phyloP scores from a whole-genome alignment of 257 asterid genomes.

The Primulina huaijiensis region DNA sequence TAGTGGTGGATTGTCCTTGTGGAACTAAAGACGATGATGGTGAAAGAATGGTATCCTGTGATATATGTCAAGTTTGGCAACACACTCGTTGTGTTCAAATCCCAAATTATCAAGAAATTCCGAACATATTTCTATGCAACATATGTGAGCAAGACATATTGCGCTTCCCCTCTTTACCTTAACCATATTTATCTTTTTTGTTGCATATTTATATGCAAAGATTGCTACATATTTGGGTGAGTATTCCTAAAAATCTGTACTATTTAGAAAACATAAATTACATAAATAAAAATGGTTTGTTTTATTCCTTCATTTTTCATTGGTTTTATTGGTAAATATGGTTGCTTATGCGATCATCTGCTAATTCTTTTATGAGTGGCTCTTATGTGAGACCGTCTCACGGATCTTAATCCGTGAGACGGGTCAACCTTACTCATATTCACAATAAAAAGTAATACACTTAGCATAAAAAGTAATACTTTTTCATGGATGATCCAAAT shows the following conservation, averaged over 20 bases:
- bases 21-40: conserved; percentile 80
- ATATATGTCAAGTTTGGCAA: conserved; percentile 83
- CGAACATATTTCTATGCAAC: conserved; percentile 62
- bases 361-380: too few relatives aligned
- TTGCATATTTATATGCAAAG: background rate
- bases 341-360: too few relatives aligned
- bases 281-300: too few relatives aligned
- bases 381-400: too few relatives aligned
- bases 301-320: too few relatives aligned
- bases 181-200: conserved; percentile 11
- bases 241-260: background rate
- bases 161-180: conserved; percentile 52
- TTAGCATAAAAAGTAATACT: too few relatives aligned
- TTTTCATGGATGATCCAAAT: too few relatives aligned
- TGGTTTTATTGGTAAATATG: too few relatives aligned
- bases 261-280: too few relatives aligned
- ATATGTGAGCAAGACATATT: conserved; percentile 70
- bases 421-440: too few relatives aligned
- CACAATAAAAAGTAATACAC: too few relatives aligned
- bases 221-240: background rate
- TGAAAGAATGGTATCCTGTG: conserved; percentile 84
- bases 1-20: conserved; percentile 63
- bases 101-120: conserved; percentile 53
- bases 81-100: conserved; percentile 71
- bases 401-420: too few relatives aligned